These are phyloP conservation scores for Phyllachora maydis DNA, from an alignment of 2,329 filamentous ascomycete species.

Conservation along the genomic window DNA sequence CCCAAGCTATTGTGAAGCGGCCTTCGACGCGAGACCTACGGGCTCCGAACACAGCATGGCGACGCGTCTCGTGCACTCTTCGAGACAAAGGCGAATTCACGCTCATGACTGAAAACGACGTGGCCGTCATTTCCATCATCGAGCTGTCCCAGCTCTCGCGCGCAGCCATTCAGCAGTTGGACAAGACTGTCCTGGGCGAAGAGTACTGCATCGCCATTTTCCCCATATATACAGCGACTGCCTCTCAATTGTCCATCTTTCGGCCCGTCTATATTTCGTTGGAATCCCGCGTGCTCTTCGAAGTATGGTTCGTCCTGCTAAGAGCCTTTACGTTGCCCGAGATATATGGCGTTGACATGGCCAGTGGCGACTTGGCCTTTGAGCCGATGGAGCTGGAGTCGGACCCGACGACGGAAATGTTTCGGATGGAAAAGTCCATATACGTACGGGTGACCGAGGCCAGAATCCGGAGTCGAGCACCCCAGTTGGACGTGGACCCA, in stretches of 20 bases:
- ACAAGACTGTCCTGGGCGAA: constrained; percentile 76
- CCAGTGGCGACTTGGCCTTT: constrained; percentile 18
- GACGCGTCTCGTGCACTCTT: constrained; percentile 75
- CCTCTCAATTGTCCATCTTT: constrained; percentile 53
- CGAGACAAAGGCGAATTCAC: constrained; percentile 92
- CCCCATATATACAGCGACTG: constrained; percentile 66
- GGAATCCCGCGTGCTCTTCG: constrained; percentile 76
- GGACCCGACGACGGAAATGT: constrained; percentile 25
- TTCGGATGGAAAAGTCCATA: constrained; percentile 41
- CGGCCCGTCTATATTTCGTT: constrained; percentile 80
- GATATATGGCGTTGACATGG: constrained; percentile 46
- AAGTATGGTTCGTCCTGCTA: constrained; percentile 89
- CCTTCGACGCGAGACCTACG: constrained; percentile 35
- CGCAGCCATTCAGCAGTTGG: constrained; percentile 75
- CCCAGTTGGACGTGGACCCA: constrained; percentile 10
- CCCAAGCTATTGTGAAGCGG: constrained; percentile 32
- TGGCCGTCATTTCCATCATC: constrained; percentile 59
- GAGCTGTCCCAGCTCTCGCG: constrained; percentile 77
- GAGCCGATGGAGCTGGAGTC: constrained; percentile 18
- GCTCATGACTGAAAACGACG: constrained; percentile 70
- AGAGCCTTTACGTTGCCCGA: constrained; percentile 85
- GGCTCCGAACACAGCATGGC: constrained; percentile 46
- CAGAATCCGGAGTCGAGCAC: constrained; percentile 26
- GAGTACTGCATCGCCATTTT: constrained; percentile 93
- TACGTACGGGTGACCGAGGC: constrained; percentile 38